Evolutionary conservation across 2,329 filamentous ascomycete genomes (phyloP).

Genomic region (Tympanopsis confertula): DNA sequence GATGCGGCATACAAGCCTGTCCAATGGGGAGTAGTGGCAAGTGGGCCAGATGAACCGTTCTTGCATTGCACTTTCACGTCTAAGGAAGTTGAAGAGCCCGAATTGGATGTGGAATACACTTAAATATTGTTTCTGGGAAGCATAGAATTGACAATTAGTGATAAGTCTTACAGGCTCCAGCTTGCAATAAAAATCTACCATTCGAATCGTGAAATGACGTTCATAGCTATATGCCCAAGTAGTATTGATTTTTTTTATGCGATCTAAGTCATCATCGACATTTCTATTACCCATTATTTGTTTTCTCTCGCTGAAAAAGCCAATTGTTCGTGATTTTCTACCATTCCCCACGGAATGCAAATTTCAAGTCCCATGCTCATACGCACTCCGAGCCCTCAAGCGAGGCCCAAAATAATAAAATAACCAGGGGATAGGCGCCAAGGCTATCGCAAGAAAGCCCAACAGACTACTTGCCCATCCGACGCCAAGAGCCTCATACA

Average conservation of each 20-base stretch:
- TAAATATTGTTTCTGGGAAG: too few species aligned
- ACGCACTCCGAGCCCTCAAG: too few species aligned
- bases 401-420: too few species aligned
- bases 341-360: too few species aligned
- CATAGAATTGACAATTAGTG: not conserved
- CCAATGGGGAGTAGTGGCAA: not conserved
- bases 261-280: too few species aligned
- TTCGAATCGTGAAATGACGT: not conserved
- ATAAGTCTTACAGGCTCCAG: not conserved
- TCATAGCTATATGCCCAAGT: not conserved
- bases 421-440: slow-evolving; percentile 21
- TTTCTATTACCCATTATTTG: too few species aligned
- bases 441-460: slow-evolving; percentile 18
- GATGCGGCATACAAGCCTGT: not conserved
- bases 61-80: not conserved
- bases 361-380: too few species aligned
- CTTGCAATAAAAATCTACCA: not conserved
- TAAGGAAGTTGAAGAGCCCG: not conserved
- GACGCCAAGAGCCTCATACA: slow-evolving; percentile 24
- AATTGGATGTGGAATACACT: not conserved
- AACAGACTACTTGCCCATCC: slow-evolving; percentile 25
- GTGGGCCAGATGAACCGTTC: not conserved
- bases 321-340: too few species aligned
- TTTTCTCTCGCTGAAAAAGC: too few species aligned
- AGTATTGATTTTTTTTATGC: too few species aligned